A percentile compares a stretch with the other conserved stretches of the same genome.
Evolutionary conservation across 768 basidiomycete species (phyloP).

Genomic region (Imleria badia): DNA sequence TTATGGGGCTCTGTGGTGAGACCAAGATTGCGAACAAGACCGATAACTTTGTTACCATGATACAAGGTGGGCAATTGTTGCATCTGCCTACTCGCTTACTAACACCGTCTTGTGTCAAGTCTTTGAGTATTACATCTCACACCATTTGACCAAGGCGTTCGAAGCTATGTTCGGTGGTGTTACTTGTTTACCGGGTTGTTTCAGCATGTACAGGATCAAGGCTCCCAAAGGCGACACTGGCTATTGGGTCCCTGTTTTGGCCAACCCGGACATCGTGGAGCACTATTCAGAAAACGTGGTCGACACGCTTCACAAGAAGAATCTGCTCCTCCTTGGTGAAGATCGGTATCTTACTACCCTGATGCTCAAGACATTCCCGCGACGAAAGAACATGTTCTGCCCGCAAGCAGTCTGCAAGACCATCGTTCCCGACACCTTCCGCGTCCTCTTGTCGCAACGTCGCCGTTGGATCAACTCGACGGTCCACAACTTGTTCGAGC

Average conservation of each 20-base stretch:
- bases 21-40: constrained; percentile 99
- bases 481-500: constrained; percentile 94
- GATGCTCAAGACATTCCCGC: constrained; percentile 98
- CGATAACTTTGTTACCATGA: constrained; percentile 99
- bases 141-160: constrained; percentile 98
- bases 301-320: constrained; percentile 99
- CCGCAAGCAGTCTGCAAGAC: constrained; percentile 99
- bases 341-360: constrained; percentile 99
- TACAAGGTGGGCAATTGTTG: constrained; percentile 76
- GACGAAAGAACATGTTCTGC: constrained; percentile 98
- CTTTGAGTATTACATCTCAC: constrained; percentile 99
- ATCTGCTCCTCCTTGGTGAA: constrained; percentile 93
- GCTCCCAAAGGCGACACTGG: constrained; percentile 95
- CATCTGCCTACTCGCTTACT: constrained; percentile 2
- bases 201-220: constrained; percentile 99
- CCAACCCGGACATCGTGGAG: constrained; percentile 97
- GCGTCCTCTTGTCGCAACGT: constrained; percentile 90
- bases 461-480: constrained; percentile 99
- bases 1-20: constrained; percentile 99
- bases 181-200: constrained; percentile 98
- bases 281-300: constrained; percentile 99
- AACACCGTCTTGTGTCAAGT: constrained; percentile 46
- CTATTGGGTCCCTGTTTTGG: constrained; percentile 98
- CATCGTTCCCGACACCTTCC: constrained; percentile 95
- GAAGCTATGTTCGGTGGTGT: constrained; percentile 99